phyloP scores from a whole-genome alignment of 2,329 filamentous ascomycete species.

The Fusarium solani-melongenae region DNA sequence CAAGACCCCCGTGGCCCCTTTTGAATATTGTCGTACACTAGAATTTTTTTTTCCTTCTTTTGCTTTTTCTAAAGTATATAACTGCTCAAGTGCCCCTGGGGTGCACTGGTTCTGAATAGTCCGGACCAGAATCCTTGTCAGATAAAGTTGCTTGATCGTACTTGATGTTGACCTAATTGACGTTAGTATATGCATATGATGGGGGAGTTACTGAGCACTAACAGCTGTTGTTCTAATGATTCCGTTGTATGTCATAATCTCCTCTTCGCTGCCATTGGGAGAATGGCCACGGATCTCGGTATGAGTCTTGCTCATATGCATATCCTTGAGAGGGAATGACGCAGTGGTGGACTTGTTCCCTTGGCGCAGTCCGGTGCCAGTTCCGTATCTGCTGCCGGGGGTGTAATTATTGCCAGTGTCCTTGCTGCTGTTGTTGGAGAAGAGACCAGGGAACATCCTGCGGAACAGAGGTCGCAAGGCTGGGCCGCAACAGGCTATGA shows the following conservation, averaged over 20 bases:
- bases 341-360: background rate
- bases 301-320: conserved; percentile 23
- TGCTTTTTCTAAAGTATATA: background rate
- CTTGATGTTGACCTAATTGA: conserved; percentile 17
- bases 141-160: conserved; percentile 21
- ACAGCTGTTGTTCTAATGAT: conserved; percentile 35
- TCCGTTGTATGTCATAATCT: conserved; percentile 41
- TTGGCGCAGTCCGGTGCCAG: conserved; percentile 1
- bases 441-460: conserved; percentile 36
- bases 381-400: conserved; percentile 13
- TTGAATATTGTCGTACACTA: background rate
- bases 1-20: background rate
- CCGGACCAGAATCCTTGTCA: conserved; percentile 2
- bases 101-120: background rate
- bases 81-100: background rate
- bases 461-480: conserved; percentile 34
- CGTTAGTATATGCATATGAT: background rate
- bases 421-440: conserved; percentile 27
- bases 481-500: conserved; percentile 52
- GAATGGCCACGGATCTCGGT: conserved; percentile 36
- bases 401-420: conserved; percentile 17
- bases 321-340: conserved; percentile 31
- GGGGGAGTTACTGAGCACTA: background rate
- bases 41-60: background rate
- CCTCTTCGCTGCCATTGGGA: conserved; percentile 35